These are phyloP conservation scores for Cladosporium sp. DNA, from an alignment of 2,329 filamentous ascomycete species.

Conservation along the genomic window DNA sequence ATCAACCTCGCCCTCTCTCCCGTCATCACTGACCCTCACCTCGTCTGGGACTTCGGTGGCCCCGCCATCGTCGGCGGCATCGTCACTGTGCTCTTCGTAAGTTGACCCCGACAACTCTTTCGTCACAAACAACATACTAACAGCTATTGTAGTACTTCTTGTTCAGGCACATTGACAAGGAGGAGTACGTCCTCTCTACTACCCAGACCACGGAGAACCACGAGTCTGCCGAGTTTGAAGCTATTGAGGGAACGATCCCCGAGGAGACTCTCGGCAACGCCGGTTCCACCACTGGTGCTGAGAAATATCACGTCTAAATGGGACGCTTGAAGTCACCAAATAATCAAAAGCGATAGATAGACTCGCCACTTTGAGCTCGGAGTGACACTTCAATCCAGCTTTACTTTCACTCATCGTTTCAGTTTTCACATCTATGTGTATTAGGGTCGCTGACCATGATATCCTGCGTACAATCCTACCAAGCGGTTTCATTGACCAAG, in stretches of 20 bases:
- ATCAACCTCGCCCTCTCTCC: conserved; percentile 34
- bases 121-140: neutral
- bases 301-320: neutral
- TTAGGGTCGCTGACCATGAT: too few species aligned
- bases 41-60: conserved; percentile 48
- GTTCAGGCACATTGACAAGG: conserved; percentile 9
- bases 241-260: conserved; percentile 4
- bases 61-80: conserved; percentile 46
- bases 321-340: neutral
- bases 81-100: conserved; percentile 44
- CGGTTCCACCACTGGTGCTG: neutral
- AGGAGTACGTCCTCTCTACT: conserved; percentile 11
- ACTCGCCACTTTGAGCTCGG: too few species aligned
- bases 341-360: too few species aligned
- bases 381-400: too few species aligned
- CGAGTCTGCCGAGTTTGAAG: conserved; percentile 7
- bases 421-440: too few species aligned
- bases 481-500: too few species aligned
- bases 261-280: neutral
- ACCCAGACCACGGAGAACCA: conserved; percentile 9
- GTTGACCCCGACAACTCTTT: neutral
- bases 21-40: conserved; percentile 43
- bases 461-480: too few species aligned
- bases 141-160: neutral
- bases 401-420: too few species aligned